Evolutionary conservation across 805 yeast genomes (phyloP).

Genomic region (Hanseniaspora jakobsenii): DNA sequence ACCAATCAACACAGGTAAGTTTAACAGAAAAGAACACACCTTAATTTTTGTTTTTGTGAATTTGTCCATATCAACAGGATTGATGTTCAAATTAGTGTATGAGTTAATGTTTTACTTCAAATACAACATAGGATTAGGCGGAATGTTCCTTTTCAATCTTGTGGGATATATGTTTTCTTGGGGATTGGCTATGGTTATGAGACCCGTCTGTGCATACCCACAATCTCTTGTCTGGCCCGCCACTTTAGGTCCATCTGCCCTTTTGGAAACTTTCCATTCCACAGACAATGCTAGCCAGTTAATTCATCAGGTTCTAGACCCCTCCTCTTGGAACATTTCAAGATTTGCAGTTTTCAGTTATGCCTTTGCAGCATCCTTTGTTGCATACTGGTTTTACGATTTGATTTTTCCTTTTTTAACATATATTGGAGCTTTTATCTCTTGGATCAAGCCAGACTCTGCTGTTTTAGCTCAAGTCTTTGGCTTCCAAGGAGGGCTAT

Average conservation of each 20-base stretch:
- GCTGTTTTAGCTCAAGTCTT: constrained; percentile 52
- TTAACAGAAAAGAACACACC: constrained; percentile 54
- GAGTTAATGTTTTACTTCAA: constrained; percentile 41
- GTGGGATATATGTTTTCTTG: constrained; percentile 57
- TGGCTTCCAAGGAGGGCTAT: constrained; percentile 51
- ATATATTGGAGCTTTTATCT: constrained; percentile 44
- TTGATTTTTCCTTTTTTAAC: constrained; percentile 48
- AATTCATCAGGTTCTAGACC: constrained; percentile 16
- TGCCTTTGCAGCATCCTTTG: constrained; percentile 32
- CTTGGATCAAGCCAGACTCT: constrained; percentile 54
- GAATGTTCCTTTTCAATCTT: constrained; percentile 38
- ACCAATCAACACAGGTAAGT: constrained; percentile 46
- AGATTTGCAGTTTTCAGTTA: constrained; percentile 38
- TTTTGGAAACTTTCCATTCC: constrained; percentile 19
- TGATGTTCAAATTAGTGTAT: constrained; percentile 35
- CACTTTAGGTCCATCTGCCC: constrained; percentile 40
- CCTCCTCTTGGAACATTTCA: constrained; percentile 48
- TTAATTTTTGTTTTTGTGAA: constrained; percentile 43
- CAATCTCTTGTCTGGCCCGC: constrained; percentile 64
- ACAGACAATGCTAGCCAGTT: constrained; percentile 15
- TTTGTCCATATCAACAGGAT: constrained; percentile 31
- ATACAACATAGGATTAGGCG: constrained; percentile 40
- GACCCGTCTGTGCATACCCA: constrained; percentile 50
- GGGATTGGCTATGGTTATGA: constrained; percentile 52
- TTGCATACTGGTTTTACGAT: constrained; percentile 52